Evolutionary conservation across 129 eudicot species (phyloP), one percentile per base, ranked within the genome.

Genomic region (Dittrichia graveolens): DNA sequence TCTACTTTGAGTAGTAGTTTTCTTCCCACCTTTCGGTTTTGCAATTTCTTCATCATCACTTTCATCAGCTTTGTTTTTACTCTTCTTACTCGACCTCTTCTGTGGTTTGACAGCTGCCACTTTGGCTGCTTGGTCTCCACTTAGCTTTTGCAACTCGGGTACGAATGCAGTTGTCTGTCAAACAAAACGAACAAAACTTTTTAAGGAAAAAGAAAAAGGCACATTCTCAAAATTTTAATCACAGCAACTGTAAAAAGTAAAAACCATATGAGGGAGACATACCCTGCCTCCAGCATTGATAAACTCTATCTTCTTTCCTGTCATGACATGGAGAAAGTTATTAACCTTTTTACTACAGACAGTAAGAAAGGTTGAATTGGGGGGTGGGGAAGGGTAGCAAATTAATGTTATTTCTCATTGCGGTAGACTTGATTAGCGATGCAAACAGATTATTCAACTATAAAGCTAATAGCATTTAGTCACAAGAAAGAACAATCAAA

Each of bases 251-350:
- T 38, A 54, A 60, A 62, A 76, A 57, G 67, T 61, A 61, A 46
- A 45, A 12, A 41, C 10, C 10, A 11, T 38, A 65, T 24, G 3
- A 40, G 18, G 55, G 53, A 79, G 49, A 78, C 89, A 59, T 90
- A 94, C 98, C 89, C 98, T 90, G 90, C 97, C 93, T 39, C 98
- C 97, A 50, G 95, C 97, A 44, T 34, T 81, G 56, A 94, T 90
- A 52, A 90, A 94, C 16, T 90, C 98, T 5, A 94, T 90, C 55
- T 86, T 83, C 83, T 83, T 90, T 68, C 97, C 98, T 94, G 96
- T 68, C 72, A 83, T 11, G 67, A 40, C 42, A 71, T 4, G 59
- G 9, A 50, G 62, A 45, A 69, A 75, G 72, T 8, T 15, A 13
- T 45, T n/a, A 56, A 55, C 48, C 11, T 24, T 53, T 5, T 11